Base-by-base conservation (phyloP, 495 filamentous ascomycete genomes). In the Acidiella bohemica region DNA sequence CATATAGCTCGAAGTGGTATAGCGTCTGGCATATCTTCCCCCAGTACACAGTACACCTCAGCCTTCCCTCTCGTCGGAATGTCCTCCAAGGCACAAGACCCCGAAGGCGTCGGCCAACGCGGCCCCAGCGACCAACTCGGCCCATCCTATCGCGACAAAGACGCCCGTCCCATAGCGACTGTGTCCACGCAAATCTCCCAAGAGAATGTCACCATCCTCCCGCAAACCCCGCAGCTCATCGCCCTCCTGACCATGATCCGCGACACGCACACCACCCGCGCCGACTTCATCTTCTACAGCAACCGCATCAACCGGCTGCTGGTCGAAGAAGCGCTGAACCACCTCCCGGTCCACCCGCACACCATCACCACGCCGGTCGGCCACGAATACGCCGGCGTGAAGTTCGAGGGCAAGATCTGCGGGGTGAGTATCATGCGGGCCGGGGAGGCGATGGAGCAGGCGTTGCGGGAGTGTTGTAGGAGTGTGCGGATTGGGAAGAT, bases 261-360 rank as follows among this genome's bases (percentile, higher is more conserved):
- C 50, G 83, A 96, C 58, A 80, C 78, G 61, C 71, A 79, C 49
- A 97, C 92, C 7, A 68, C 71, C 22, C 80, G 90, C 35, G 90
- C 84, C 25, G 90, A 96, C 61, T 97, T 96, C 61, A 93, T 97
- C 53, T 97, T 97, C 68, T 94, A 95, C 62, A 94, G 88, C 33
- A 97, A 97, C 65, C 76, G 90, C 47, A 96, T 97, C 56, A 96
- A 96, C 55, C 84, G 92, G 17, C 71, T 97, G n/a, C 71, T 97
- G 9, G 92, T 97, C 18, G 90, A 97, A 61, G 90, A 96, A 62
- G 90, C 92, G 10, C 68, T 97, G 24, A 97, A 97, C 60, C 90
- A 97, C 61, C 75, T 96, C 20, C 90, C 90, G 12, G 84, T 92
- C 16, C 71, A 93, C 21, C 78, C 81, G 50, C 82, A 90, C 53